Evolutionary conservation across 805 yeast genomes (phyloP), one percentile per base, ranked within the genome.

Genomic region (Yamadazyma insecticola): DNA sequence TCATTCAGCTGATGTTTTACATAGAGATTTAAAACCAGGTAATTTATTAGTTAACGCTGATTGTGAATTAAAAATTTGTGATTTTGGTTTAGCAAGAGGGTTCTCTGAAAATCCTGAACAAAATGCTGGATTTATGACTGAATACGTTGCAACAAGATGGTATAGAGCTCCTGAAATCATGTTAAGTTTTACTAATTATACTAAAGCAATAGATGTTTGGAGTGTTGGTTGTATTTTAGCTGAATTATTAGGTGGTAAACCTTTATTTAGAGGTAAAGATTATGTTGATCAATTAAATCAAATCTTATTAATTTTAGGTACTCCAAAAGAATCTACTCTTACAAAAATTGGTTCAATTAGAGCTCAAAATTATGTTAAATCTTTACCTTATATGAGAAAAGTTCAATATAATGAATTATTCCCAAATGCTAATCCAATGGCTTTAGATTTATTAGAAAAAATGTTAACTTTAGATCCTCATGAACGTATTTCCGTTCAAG

Each of bases 121-220:
- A 46, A 87, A 88, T 46, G 83, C 84, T 19, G 97, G 96, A n/a
- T 90, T 87, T 49, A 65, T 90, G 68, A 92, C 98, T 1, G 97
- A 90, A 57, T 92, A 92, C 53, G 98, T 92, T 16, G 97, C 98
- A 19, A 92, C 98, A 1, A 73, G 98, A 55, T 92, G 98, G 98
- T 92, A 92, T 59, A 70, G 98, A 45, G 98, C 98, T 3, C 98
- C 98, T 0, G 98, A 92, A 53, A 88, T 92, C 58, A 90, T 92
- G 88, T 69, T 92, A 33, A 81, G 94, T 42, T 87, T 85, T 64
- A 95, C 92, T 55, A 86, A 89, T 37, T 90, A 90, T 57, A 85
- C 97, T 5, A 89, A 87, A 61, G 96, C 98, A 15, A 90, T 92
- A 37, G 98, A 92, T 57, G 74, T 92, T 35, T 92, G 98, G 98